phyloP scores from a whole-genome alignment of 148 eudicot species.

The Polygonum maritimum region DNA sequence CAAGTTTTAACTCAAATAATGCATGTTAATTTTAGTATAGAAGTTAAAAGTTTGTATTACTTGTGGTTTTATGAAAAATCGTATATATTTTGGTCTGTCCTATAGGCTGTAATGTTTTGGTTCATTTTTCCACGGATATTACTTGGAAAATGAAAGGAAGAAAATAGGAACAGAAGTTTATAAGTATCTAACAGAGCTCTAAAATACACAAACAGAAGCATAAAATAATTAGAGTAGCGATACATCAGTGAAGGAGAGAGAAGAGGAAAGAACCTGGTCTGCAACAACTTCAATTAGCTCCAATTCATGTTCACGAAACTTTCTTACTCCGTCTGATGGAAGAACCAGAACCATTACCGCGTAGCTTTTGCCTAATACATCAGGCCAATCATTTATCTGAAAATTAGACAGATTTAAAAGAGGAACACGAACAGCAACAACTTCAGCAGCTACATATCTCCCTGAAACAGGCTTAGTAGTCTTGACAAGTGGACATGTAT shows the following conservation, averaged over 20 bases:
- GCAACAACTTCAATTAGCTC: constrained; percentile 99
- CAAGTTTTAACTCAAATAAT: no score
- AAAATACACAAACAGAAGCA: neutral
- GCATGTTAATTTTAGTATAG: no score
- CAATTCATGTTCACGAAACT: constrained; percentile 89
- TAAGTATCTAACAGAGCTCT: neutral
- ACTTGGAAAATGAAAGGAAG: neutral
- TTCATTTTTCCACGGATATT: neutral
- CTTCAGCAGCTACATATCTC: constrained; percentile 76
- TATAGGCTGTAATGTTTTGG: no score
- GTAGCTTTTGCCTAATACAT: constrained; percentile 74
- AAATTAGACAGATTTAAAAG: constrained; percentile 80
- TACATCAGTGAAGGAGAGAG: neutral
- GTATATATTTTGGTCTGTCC: no score
- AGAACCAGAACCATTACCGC: constrained; percentile 96
- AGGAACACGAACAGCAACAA: constrained; percentile 92
- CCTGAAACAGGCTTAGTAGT: constrained; percentile 54
- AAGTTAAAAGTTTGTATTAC: no score
- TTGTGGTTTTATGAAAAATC: no score
- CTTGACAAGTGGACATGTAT: constrained; percentile 76
- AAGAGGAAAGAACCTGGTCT: constrained; percentile 58
- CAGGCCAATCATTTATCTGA: constrained; percentile 93
- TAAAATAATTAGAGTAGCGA: neutral
- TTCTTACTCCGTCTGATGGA: constrained; percentile 83
- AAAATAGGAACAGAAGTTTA: neutral